Conservation (phyloP, 2,329 filamentous ascomycete genomes). For the Cercospora sp. region DNA sequence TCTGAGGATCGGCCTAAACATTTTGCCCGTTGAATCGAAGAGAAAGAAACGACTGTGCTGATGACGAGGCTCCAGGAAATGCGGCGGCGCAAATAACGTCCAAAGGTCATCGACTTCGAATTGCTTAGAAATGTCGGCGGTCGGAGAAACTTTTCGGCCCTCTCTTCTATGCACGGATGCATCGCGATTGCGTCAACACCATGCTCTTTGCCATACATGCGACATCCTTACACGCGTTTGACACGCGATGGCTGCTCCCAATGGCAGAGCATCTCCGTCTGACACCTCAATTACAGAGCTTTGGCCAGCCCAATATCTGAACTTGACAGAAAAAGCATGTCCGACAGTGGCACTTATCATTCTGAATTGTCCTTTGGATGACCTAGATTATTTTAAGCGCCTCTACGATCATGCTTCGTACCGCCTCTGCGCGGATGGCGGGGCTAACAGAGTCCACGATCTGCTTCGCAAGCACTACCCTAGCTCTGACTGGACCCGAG, state of each 20-base stretch:
- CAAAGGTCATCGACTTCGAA: constrained; percentile 10
- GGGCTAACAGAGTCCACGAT: constrained; percentile 73
- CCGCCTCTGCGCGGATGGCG: constrained; percentile 84
- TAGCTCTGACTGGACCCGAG: constrained; percentile 20
- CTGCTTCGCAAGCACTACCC: constrained; percentile 40
- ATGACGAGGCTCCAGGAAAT: constrained; percentile 6
- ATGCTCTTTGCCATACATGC: not conserved
- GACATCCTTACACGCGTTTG: not conserved
- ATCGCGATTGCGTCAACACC: constrained; percentile 1
- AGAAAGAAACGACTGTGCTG: constrained; percentile 14
- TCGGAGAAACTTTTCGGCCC: not conserved
- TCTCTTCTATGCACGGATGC: not conserved
- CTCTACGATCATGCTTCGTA: constrained; percentile 58
- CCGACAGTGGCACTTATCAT: constrained; percentile 51
- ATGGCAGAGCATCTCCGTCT: not conserved
- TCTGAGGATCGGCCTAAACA: constrained; percentile 56
- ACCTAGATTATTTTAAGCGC: constrained; percentile 52
- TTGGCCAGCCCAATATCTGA: constrained; percentile 30
- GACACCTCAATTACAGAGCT: constrained; percentile 14
- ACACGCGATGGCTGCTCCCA: not conserved
- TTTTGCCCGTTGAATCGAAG: constrained; percentile 33
- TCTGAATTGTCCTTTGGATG: constrained; percentile 61
- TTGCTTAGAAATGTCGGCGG: constrained; percentile 17
- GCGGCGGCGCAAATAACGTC: constrained; percentile 16
- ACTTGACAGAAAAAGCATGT: constrained; percentile 7